phyloP scores from a whole-genome alignment of 148 eudicot genomes.

The Rhododendron ferrugineum region DNA sequence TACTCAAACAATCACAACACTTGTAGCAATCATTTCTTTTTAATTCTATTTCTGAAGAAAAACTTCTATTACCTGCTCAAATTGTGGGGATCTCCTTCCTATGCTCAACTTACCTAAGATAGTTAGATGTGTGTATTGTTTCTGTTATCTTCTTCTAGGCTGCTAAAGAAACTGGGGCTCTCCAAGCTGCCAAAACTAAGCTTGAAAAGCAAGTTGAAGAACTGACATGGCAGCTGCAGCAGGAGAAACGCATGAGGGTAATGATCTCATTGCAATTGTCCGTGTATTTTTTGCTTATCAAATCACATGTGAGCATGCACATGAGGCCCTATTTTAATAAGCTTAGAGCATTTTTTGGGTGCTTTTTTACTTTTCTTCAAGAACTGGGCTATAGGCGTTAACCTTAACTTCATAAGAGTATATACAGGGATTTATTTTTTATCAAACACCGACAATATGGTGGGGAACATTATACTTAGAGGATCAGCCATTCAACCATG shows the following conservation, averaged over 20 bases:
- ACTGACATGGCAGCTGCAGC: slow-evolving; percentile 48
- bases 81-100: not conserved
- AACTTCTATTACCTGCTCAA: not conserved
- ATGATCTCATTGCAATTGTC: slow-evolving; percentile 4
- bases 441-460: not conserved
- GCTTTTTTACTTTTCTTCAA: not conserved
- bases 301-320: not conserved
- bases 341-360: not conserved
- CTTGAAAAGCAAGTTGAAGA: slow-evolving; percentile 86
- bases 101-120: not conserved
- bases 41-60: not conserved
- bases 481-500: not conserved
- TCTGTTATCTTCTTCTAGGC: slow-evolving; percentile 38
- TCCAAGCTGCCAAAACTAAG: slow-evolving; percentile 74
- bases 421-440: not conserved
- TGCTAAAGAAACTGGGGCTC: slow-evolving; percentile 75
- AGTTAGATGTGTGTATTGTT: not conserved
- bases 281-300: not conserved
- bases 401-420: not conserved
- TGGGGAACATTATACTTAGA: not conserved
- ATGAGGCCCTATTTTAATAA: not conserved
- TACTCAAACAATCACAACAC: not conserved
- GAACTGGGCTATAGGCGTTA: not conserved
- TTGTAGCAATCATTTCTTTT: not conserved
- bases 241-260: slow-evolving; percentile 80